Evolutionary conservation across 1,284 basidiomycete species (phyloP).

Genomic region (Trichosporon inkin): DNA sequence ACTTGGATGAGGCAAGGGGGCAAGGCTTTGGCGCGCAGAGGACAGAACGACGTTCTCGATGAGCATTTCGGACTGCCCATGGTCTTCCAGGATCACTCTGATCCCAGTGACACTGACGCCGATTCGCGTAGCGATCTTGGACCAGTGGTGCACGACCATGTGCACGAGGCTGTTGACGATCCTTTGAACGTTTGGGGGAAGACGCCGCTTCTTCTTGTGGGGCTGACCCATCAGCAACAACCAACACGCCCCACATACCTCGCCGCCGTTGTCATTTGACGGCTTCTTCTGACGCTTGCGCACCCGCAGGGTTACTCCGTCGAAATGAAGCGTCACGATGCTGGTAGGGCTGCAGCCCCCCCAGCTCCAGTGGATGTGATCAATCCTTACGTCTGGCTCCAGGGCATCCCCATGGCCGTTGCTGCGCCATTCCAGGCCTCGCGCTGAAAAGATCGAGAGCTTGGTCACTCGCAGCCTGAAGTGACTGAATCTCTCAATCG

Average conservation of each 20-base stretch:
- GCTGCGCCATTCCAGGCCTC: conserved; percentile 42
- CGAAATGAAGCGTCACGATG: conserved; percentile 35
- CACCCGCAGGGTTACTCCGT: conserved; percentile 34
- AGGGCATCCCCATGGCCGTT: conserved; percentile 16
- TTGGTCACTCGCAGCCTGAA: conserved; percentile 25
- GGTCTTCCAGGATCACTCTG: conserved; percentile 39
- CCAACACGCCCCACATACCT: conserved; percentile 5
- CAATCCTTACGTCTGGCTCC: conserved; percentile 33
- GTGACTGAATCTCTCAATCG: conserved; percentile 19
- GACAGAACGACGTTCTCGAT: conserved; percentile 21
- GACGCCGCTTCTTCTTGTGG: conserved; percentile 3
- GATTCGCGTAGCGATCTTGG: conserved; percentile 33
- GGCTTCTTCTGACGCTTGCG: conserved; percentile 14
- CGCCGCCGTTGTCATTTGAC: conserved; percentile 1
- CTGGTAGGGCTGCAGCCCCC: conserved; percentile 29
- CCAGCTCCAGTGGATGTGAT: conserved; percentile 36
- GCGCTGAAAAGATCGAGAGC: conserved; percentile 25
- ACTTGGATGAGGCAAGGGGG: neutral
- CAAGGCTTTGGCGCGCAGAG: neutral
- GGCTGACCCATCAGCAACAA: neutral
- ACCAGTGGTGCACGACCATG: conserved; percentile 39
- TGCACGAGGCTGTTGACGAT: conserved; percentile 21
- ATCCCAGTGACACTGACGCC: conserved; percentile 36
- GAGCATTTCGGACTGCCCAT: conserved; percentile 33
- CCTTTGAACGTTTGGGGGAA: conserved; percentile 9